phyloP scores from a whole-genome alignment of 768 basidiomycete genomes.

The Calocybe cyanea region DNA sequence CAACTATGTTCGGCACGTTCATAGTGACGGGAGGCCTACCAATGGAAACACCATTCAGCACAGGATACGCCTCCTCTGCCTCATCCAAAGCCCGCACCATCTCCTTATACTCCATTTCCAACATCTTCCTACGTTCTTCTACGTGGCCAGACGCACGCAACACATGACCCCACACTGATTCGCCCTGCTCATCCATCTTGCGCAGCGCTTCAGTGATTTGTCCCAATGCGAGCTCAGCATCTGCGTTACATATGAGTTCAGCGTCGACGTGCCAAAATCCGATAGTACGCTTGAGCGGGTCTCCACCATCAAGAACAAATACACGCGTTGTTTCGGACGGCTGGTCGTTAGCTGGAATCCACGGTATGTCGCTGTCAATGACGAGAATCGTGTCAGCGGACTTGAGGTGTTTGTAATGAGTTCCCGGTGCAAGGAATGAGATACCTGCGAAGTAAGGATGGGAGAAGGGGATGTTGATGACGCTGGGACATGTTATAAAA shows the following conservation, averaged over 20 bases:
- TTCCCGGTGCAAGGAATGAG: slow-evolving; percentile 42
- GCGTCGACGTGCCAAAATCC: slow-evolving; percentile 29
- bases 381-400: slow-evolving; percentile 61
- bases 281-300: slow-evolving; percentile 52
- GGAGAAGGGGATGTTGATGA: slow-evolving; percentile 51
- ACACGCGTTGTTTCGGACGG: slow-evolving; percentile 43
- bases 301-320: slow-evolving; percentile 59
- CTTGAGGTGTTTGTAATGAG: slow-evolving; percentile 43
- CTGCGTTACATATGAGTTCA: slow-evolving; percentile 55
- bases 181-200: slow-evolving; percentile 20
- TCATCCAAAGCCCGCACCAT: slow-evolving; percentile 21
- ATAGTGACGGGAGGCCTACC: slow-evolving; percentile 16
- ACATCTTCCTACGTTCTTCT: slow-evolving; percentile 6
- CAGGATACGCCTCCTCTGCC: slow-evolving; percentile 26
- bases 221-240: slow-evolving; percentile 45
- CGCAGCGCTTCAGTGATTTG: slow-evolving; percentile 41
- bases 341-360: slow-evolving; percentile 49
- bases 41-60: background rate
- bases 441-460: slow-evolving; percentile 52
- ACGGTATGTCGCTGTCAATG: slow-evolving; percentile 64
- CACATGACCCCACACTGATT: slow-evolving; percentile 2
- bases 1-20: slow-evolving; percentile 47
- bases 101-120: slow-evolving; percentile 21
- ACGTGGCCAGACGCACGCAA: slow-evolving; percentile 15
- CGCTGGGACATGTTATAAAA: slow-evolving; percentile 45